Percentiles rank a stretch among this genome's conserved stretches.
Conservation (phyloP, 2,329 filamentous ascomycete genomes). For the Trichoderma atrobrunneum region DNA sequence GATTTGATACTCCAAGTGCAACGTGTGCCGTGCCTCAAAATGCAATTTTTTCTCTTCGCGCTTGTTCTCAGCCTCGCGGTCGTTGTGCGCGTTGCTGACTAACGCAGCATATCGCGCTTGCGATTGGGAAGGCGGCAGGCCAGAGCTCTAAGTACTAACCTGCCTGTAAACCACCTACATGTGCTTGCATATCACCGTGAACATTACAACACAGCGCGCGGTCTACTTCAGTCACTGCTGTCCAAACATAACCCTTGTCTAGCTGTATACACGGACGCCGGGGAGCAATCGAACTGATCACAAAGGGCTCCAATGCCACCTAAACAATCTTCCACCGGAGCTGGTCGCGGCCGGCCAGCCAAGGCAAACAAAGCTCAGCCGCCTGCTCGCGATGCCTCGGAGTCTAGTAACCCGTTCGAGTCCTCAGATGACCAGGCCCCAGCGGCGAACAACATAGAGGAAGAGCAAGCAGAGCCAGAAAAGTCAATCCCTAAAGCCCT, state of each 20-base stretch:
- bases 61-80: background rate
- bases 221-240: background rate
- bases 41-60: background rate
- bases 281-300: background rate
- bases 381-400: constrained; percentile 25
- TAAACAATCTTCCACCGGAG: constrained; percentile 37
- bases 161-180: background rate
- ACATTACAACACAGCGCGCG: background rate
- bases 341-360: constrained; percentile 38
- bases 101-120: background rate
- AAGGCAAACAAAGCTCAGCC: constrained; percentile 29
- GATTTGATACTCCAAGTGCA: background rate
- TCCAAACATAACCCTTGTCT: background rate
- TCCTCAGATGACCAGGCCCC: constrained; percentile 34
- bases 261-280: background rate
- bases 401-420: constrained; percentile 37
- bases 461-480: constrained; percentile 37
- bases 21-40: background rate
- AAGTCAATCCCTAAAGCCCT: constrained; percentile 68
- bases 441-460: constrained; percentile 24
- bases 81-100: constrained; percentile 3
- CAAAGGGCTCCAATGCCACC: constrained; percentile 39
- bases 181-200: background rate
- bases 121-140: background rate
- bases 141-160: background rate